These are phyloP conservation scores for Creolimax fragrantissima DNA, from an alignment of 78 protist genomes.

Conservation along the genomic window DNA sequence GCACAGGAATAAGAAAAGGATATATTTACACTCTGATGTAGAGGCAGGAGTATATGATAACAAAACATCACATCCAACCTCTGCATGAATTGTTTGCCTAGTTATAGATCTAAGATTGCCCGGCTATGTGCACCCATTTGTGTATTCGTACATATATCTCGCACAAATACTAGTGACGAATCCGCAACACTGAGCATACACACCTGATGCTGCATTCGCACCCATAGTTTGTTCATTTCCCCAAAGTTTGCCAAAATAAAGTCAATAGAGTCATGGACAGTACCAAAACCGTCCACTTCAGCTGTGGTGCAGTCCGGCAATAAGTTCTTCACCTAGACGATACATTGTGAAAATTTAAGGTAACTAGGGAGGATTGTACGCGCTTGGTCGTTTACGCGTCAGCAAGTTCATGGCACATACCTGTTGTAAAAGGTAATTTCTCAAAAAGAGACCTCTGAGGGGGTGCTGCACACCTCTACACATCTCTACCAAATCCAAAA, in stretches of 20 bases:
- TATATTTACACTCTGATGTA: no score
- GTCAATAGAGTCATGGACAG: conserved; percentile 66
- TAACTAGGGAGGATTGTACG: no score
- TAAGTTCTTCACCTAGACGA: not conserved
- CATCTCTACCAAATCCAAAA: conserved; percentile 92
- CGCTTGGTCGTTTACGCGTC: no score
- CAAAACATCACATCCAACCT: no score
- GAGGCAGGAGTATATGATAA: no score
- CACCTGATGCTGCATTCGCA: conserved; percentile 90
- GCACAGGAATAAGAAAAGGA: not conserved
- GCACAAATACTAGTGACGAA: no score
- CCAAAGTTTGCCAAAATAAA: conserved; percentile 83
- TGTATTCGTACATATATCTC: no score
- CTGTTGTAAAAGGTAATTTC: conserved; percentile 78
- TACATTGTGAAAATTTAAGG: no score
- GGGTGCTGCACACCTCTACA: conserved; percentile 98
- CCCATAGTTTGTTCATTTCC: conserved; percentile 97
- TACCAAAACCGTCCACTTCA: conserved; percentile 24
- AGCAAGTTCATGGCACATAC: no score
- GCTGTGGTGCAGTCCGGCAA: not conserved
- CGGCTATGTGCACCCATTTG: no score
- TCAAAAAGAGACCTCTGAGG: conserved; percentile 91
- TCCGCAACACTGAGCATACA: not conserved
- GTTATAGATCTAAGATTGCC: no score
- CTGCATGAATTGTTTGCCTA: no score